These are phyloP conservation scores for Neofusicoccum kwambonambiense DNA, from an alignment of 2,329 filamentous ascomycete genomes.

Conservation along the genomic window DNA sequence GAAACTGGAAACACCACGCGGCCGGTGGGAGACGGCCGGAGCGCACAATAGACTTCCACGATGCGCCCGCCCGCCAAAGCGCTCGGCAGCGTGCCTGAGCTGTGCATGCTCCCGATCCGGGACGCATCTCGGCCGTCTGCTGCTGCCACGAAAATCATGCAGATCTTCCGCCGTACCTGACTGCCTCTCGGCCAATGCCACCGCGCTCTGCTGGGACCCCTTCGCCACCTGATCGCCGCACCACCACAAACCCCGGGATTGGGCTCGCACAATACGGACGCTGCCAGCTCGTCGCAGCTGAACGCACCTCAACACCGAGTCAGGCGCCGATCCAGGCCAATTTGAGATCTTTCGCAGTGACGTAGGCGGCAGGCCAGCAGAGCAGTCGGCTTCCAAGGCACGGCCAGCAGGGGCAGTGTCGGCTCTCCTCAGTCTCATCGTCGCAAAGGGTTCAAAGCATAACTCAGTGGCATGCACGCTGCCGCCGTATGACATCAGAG, in stretches of 20 bases:
- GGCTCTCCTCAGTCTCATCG: background rate
- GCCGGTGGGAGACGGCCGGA: background rate
- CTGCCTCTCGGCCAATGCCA: background rate
- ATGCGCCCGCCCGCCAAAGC: background rate
- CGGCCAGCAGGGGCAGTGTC: background rate
- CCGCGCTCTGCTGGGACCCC: background rate
- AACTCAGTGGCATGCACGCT: background rate
- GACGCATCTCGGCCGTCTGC: background rate
- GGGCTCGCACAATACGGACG: background rate
- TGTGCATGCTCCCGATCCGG: background rate
- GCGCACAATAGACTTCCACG: too few species aligned
- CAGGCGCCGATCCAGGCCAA: background rate
- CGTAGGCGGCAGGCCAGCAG: background rate
- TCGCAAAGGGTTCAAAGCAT: background rate
- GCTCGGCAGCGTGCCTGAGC: background rate
- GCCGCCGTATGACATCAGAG: background rate
- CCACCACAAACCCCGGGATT: background rate
- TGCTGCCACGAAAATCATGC: background rate
- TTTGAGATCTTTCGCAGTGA: background rate
- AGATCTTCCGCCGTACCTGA: constrained; percentile 1
- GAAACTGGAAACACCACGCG: background rate
- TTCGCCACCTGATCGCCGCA: background rate
- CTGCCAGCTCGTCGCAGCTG: background rate
- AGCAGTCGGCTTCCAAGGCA: background rate
- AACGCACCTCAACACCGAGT: background rate